These are phyloP conservation scores for Urostyla sp. DNA, from an alignment of 73 alveolate species.

Conservation along the genomic window DNA sequence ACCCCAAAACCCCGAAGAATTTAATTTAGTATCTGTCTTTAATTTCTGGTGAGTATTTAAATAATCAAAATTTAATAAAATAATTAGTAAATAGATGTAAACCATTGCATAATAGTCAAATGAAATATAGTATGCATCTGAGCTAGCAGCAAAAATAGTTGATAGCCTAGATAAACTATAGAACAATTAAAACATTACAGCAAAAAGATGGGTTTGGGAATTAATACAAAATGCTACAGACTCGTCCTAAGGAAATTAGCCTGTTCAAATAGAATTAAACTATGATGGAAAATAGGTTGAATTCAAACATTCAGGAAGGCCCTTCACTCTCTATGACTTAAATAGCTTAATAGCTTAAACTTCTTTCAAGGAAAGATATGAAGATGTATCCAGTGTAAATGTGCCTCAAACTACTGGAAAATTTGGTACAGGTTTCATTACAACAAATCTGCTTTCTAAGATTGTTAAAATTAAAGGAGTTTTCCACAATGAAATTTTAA, in stretches of 20 bases:
- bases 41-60: too few species aligned
- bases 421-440: constrained; percentile 49
- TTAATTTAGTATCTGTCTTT: too few species aligned
- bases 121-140: too few species aligned
- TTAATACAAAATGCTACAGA: constrained; percentile 38
- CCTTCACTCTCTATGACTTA: constrained; percentile 11
- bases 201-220: constrained; percentile 47
- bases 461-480: constrained; percentile 3
- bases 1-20: too few species aligned
- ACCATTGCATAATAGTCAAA: too few species aligned
- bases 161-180: constrained; percentile 31
- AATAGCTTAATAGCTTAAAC: background rate
- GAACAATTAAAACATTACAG: constrained; percentile 41
- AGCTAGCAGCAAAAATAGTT: constrained; percentile 57
- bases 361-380: constrained; percentile 6
- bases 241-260: background rate
- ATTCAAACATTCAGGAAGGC: constrained; percentile 36
- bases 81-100: too few species aligned
- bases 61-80: too few species aligned
- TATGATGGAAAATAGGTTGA: background rate
- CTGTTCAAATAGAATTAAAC: background rate
- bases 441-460: constrained; percentile 22
- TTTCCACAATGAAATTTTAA: background rate
- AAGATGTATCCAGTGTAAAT: background rate
- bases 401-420: constrained; percentile 41